phyloP scores from a whole-genome alignment of 73 alveolate genomes.

The Paramecium biaurelia region DNA sequence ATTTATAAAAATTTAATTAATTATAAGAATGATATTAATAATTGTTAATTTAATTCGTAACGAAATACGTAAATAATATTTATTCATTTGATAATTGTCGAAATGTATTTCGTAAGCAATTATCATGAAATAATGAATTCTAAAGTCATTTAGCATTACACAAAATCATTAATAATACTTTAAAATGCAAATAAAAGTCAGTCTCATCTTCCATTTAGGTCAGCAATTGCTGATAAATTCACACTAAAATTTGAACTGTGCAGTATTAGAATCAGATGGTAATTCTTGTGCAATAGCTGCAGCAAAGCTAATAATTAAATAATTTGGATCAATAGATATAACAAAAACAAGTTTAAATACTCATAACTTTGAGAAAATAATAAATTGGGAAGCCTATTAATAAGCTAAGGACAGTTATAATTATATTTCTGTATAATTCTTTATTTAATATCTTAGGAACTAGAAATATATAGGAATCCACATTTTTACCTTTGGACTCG shows the following conservation, averaged over 20 bases:
- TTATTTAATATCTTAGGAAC: background rate
- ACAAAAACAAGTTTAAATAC: slow-evolving; percentile 1
- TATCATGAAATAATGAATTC: background rate
- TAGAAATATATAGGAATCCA: background rate
- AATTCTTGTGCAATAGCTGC: slow-evolving; percentile 28
- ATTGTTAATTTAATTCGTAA: background rate
- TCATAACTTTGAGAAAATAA: background rate
- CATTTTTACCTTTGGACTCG: slow-evolving; percentile 25
- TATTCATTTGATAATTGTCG: background rate
- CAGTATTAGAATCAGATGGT: background rate
- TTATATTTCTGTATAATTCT: background rate
- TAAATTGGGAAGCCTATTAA: background rate
- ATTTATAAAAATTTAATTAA: too few relatives aligned
- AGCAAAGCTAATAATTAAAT: background rate
- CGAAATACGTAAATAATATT: background rate
- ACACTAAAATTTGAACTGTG: background rate
- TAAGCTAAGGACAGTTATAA: background rate
- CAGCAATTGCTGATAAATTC: background rate
- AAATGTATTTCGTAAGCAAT: background rate
- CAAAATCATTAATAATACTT: background rate
- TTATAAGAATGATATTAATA: background rate
- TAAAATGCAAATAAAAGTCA: background rate
- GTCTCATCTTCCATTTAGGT: background rate
- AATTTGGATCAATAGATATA: background rate
- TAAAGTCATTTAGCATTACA: background rate